A percentile compares a stretch with the other conserved stretches of the same genome.
Evolutionary conservation across 192 early-diverging fungal genomes (phyloP).

Genomic region (Backusella sp.): DNA sequence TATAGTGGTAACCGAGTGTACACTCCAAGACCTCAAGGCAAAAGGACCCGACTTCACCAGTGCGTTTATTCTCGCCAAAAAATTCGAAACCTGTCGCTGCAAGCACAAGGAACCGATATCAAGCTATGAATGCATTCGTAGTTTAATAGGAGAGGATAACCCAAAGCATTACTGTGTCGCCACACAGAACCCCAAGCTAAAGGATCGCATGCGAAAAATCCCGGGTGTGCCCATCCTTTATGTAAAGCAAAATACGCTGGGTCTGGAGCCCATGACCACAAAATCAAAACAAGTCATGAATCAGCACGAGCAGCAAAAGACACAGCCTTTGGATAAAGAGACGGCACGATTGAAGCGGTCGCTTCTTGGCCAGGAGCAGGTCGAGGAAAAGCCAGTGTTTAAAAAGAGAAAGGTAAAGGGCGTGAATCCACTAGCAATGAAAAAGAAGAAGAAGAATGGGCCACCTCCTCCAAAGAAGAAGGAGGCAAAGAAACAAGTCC

Average conservation of each 20-base stretch:
- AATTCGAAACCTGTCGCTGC: constrained; percentile 83
- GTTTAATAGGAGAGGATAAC: constrained; percentile 76
- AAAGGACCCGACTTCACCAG: constrained; percentile 59
- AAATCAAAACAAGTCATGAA: constrained; percentile 46
- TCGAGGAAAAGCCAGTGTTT: constrained; percentile 36
- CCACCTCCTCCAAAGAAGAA: constrained; percentile 10
- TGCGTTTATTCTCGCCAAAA: constrained; percentile 58
- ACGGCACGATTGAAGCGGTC: constrained; percentile 50
- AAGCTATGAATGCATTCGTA: constrained; percentile 67
- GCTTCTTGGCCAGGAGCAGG: constrained; percentile 43
- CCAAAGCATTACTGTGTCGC: constrained; percentile 85
- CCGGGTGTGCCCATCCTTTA: constrained; percentile 88
- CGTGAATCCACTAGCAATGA: constrained; percentile 86
- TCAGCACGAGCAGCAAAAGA: constrained; percentile 42
- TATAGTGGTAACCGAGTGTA: constrained; percentile 63
- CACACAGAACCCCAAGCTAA: constrained; percentile 70
- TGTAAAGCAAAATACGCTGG: constrained; percentile 58
- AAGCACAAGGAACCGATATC: constrained; percentile 62
- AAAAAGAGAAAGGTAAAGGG: constrained; percentile 61
- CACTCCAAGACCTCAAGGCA: constrained; percentile 65
- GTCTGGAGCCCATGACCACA: constrained; percentile 75
- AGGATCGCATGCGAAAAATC: constrained; percentile 60
- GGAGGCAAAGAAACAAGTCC: neutral
- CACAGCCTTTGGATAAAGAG: constrained; percentile 43
- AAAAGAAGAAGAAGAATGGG: constrained; percentile 62